phyloP scores from a whole-genome alignment of 805 yeast genomes.

The Jamesozyma rosinii region DNA sequence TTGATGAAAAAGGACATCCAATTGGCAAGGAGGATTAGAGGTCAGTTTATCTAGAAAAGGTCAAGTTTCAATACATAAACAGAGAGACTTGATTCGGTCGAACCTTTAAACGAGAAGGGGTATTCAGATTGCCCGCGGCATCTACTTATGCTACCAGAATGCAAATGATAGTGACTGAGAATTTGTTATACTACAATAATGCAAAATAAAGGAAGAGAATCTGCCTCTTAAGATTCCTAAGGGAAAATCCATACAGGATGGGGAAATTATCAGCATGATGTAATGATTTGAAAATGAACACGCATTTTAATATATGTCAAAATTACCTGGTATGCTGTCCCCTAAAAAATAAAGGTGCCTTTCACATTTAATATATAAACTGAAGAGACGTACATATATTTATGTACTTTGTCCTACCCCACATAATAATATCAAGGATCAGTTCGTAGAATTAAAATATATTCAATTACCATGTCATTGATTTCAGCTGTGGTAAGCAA shows the following conservation, averaged over 20 bases:
- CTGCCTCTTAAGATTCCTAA: too few relatives aligned
- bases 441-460: too few relatives aligned
- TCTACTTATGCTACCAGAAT: too few relatives aligned
- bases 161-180: too few relatives aligned
- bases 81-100: not conserved
- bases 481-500: not conserved
- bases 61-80: not conserved
- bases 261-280: not conserved
- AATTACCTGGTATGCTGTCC: not conserved
- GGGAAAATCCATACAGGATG: not conserved
- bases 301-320: not conserved
- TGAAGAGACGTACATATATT: not conserved
- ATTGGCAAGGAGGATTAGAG: slow-evolving; percentile 68
- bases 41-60: slow-evolving; percentile 31
- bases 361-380: not conserved
- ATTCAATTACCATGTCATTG: not conserved
- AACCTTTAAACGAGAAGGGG: not conserved
- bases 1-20: slow-evolving; percentile 79
- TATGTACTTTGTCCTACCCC: not conserved
- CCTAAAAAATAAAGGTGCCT: not conserved
- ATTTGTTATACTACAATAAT: too few relatives aligned
- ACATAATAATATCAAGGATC: not conserved
- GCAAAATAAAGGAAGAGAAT: too few relatives aligned
- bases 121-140: too few relatives aligned
- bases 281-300: not conserved